A percentile compares a stretch with the other conserved stretches of the same genome.
phyloP scores from a whole-genome alignment of 2,329 filamentous ascomycete species.

The Cladosporium sp. region DNA sequence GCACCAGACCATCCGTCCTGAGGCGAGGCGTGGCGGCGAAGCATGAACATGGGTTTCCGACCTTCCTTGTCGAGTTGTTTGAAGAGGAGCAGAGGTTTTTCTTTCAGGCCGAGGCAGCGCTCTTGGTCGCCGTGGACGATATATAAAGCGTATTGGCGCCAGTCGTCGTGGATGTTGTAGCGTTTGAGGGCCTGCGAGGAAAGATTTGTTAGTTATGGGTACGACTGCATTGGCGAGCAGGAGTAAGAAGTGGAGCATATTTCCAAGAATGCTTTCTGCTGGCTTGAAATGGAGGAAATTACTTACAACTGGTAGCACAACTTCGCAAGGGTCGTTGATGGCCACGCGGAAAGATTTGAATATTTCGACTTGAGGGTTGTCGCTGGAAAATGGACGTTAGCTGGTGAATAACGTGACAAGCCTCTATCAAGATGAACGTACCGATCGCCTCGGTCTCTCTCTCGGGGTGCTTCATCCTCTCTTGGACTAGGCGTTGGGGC shows the following conservation, averaged over 20 bases:
- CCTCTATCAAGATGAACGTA: slow-evolving; percentile 20
- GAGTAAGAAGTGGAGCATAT: background rate
- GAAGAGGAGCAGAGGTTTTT: slow-evolving; percentile 92
- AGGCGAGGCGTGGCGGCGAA: slow-evolving; percentile 65
- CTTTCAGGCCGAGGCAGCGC: slow-evolving; percentile 84
- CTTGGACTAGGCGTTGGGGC: slow-evolving; percentile 33
- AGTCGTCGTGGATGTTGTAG: slow-evolving; percentile 97
- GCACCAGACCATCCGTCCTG: slow-evolving; percentile 36
- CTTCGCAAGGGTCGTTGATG: slow-evolving; percentile 97
- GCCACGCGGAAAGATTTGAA: slow-evolving; percentile 98
- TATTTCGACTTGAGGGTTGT: slow-evolving; percentile 73
- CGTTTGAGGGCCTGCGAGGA: slow-evolving; percentile 72
- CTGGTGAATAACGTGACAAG: background rate
- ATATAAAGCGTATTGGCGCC: slow-evolving; percentile 95
- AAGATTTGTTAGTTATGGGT: background rate
- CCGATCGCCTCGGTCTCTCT: slow-evolving; percentile 23
- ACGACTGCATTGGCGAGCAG: background rate
- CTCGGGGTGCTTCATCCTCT: slow-evolving; percentile 32
- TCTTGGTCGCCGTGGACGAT: slow-evolving; percentile 99
- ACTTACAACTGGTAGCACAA: slow-evolving; percentile 76
- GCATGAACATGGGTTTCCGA: slow-evolving; percentile 99
- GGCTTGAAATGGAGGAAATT: background rate
- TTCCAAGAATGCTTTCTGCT: background rate
- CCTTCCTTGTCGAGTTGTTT: slow-evolving; percentile 97
- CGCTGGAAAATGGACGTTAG: slow-evolving; percentile 19